phyloP scores from a whole-genome alignment of 768 basidiomycete genomes.

The Phlebiopsis gigantea region DNA sequence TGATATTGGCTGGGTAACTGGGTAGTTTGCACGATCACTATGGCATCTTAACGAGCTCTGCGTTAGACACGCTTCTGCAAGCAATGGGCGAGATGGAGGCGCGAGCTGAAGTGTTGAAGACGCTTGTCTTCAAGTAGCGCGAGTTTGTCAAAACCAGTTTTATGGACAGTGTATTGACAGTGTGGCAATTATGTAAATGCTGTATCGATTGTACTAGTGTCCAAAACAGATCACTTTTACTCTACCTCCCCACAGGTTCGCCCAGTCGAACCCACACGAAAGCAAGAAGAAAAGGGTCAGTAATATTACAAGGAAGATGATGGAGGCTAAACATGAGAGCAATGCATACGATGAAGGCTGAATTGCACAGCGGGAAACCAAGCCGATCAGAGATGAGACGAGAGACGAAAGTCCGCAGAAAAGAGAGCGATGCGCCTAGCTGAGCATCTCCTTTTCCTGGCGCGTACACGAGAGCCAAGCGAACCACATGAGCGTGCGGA shows the following conservation, averaged over 20 bases:
- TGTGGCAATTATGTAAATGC: background rate
- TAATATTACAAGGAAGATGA: background rate
- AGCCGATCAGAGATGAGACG: background rate
- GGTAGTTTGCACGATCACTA: no score
- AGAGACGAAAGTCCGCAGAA: no score
- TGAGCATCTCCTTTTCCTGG: slow-evolving; percentile 33
- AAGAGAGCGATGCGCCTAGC: background rate
- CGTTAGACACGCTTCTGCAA: no score
- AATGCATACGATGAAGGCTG: background rate
- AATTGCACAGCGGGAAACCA: background rate
- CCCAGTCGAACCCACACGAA: background rate
- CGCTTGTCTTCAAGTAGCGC: background rate
- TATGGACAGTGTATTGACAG: background rate
- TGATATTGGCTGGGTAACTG: no score
- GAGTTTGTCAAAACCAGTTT: background rate
- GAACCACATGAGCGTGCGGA: slow-evolving; percentile 92
- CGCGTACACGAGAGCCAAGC: slow-evolving; percentile 73
- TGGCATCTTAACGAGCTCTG: no score
- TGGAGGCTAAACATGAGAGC: background rate
- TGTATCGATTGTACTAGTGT: background rate
- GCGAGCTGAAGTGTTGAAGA: background rate
- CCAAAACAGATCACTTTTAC: background rate
- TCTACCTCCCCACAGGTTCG: background rate
- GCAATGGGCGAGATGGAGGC: background rate
- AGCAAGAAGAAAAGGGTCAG: background rate